Evolutionary conservation across 1,284 basidiomycete genomes (phyloP).

Genomic region (Rhodotorula sp.): DNA sequence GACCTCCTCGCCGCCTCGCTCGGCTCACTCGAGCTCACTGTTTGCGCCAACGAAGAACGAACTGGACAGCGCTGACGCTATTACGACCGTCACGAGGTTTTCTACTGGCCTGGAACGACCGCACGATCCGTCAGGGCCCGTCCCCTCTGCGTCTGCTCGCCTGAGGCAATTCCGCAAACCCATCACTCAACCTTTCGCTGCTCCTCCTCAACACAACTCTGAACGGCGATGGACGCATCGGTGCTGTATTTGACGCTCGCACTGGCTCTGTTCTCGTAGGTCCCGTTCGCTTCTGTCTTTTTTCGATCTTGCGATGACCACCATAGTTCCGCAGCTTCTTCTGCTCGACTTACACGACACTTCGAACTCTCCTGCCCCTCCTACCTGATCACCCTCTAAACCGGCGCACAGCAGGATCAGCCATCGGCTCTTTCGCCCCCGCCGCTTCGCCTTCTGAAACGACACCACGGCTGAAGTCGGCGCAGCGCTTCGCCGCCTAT

Average conservation of each 20-base stretch:
- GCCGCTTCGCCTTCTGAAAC: neutral
- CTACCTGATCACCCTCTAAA: conserved; percentile 19
- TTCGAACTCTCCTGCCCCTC: conserved; percentile 34
- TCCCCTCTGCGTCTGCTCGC: neutral
- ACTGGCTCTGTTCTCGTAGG: conserved; percentile 14
- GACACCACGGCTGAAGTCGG: conserved; percentile 28
- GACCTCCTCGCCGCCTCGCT: no score
- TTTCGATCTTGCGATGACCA: neutral
- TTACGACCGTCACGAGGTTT: no score
- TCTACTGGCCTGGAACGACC: no score
- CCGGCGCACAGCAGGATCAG: conserved; percentile 2
- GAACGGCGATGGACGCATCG: neutral
- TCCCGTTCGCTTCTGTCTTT: neutral
- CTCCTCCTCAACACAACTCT: neutral
- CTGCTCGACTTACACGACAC: conserved; percentile 29
- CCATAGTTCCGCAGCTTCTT: conserved; percentile 10
- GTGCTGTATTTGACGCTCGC: conserved; percentile 19
- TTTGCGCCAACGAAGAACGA: no score
- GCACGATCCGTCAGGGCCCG: no score
- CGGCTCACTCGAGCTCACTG: no score
- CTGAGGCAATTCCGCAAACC: neutral
- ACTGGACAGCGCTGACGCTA: no score
- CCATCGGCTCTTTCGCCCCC: neutral
- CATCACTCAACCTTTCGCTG: neutral
- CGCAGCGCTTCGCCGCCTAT: conserved; percentile 31